Conservation (phyloP, 768 basidiomycete genomes). For the Hygrocybe punicea region DNA sequence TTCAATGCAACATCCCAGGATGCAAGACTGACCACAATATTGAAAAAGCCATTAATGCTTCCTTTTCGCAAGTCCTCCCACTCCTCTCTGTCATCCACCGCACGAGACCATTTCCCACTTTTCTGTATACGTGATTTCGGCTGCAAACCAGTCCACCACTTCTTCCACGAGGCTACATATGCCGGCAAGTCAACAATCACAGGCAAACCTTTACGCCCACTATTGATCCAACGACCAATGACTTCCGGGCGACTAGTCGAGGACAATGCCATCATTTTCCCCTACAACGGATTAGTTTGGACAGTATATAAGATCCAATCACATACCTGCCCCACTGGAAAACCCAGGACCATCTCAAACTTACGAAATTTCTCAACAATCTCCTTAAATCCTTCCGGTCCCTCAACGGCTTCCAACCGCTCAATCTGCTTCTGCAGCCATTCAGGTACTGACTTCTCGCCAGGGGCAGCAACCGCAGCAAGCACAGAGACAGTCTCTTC, state of each 20-base stretch:
- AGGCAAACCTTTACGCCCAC: not conserved
- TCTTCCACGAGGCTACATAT: not conserved
- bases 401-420: not conserved
- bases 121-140: not conserved
- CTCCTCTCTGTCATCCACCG: not conserved
- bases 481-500: not conserved
- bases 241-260: not conserved
- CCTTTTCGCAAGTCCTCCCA: slow-evolving; percentile 1
- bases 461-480: not conserved
- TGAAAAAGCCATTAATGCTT: slow-evolving; percentile 2
- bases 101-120: too few relatives aligned
- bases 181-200: not conserved
- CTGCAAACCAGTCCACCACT: not conserved
- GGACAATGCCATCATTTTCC: not conserved
- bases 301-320: not conserved
- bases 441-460: not conserved
- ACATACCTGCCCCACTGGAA: not conserved
- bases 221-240: not conserved
- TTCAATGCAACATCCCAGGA: not conserved
- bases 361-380: not conserved
- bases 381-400: not conserved
- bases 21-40: not conserved
- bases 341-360: not conserved
- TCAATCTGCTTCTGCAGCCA: not conserved
- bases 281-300: not conserved